Evolutionary conservation across 1,139 yeast genomes (phyloP).

Genomic region (Sugiyamaella neomexicana): DNA sequence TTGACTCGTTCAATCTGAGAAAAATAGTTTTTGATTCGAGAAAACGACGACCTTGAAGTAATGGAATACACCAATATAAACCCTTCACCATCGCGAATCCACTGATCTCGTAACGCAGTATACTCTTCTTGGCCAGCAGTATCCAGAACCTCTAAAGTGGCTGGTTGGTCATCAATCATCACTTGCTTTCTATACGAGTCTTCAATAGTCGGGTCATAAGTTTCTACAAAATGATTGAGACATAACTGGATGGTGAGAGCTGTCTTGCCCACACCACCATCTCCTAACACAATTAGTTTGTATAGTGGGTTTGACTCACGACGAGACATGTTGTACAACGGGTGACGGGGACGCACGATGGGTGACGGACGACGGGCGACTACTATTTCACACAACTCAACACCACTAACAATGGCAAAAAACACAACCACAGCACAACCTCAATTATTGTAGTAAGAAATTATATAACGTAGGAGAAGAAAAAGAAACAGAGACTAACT

Average conservation of each 20-base stretch:
- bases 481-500: too few species aligned
- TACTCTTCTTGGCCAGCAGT: conserved; percentile 99
- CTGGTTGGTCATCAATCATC: conserved; percentile 87
- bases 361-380: too few species aligned
- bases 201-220: conserved; percentile 97
- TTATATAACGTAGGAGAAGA: too few species aligned
- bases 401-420: too few species aligned
- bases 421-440: too few species aligned
- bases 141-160: conserved; percentile 89
- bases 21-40: conserved; percentile 76
- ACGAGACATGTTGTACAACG: conserved; percentile 30
- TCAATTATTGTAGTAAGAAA: too few species aligned
- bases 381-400: too few species aligned
- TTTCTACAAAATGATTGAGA: conserved; percentile 80
- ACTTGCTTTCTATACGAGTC: conserved; percentile 93
- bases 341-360: too few species aligned
- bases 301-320: conserved; percentile 36
- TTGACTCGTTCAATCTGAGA: conserved; percentile 90
- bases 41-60: conserved; percentile 81
- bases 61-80: conserved; percentile 86
- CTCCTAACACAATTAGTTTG: conserved; percentile 47
- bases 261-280: conserved; percentile 98
- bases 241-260: conserved; percentile 81
- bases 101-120: conserved; percentile 88
- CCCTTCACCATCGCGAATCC: conserved; percentile 94